Evolutionary conservation across 176 grass and related monocot species (phyloP).

Genomic region (Miscanthus lutarioriparius): DNA sequence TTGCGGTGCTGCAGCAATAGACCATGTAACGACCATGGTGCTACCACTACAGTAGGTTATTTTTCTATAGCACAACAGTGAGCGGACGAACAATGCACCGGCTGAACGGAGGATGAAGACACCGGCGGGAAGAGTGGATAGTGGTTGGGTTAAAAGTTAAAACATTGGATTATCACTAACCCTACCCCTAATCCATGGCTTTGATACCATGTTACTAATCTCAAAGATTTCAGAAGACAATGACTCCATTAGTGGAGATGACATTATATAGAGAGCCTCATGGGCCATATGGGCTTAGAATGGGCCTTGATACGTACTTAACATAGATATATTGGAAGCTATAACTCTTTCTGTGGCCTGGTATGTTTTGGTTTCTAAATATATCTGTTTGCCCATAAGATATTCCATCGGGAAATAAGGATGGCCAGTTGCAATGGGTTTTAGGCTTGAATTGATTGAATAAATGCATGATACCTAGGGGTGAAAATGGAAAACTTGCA

Average conservation of each 20-base stretch:
- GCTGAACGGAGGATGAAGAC: too few relatives aligned
- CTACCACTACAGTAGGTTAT: not conserved
- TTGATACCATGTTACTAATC: too few relatives aligned
- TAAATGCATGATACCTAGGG: not conserved
- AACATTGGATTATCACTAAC: too few relatives aligned
- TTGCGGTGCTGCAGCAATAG: not conserved
- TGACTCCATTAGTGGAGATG: too few relatives aligned
- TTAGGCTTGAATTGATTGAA: not conserved
- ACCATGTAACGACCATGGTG: not conserved
- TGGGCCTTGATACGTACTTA: too few relatives aligned
- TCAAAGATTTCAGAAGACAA: too few relatives aligned
- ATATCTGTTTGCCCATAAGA: not conserved
- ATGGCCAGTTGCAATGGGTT: not conserved
- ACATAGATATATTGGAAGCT: not conserved
- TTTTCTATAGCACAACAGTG: not conserved
- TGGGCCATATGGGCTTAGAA: too few relatives aligned
- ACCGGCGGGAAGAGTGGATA: too few relatives aligned
- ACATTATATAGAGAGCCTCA: too few relatives aligned
- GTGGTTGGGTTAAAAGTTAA: too few relatives aligned
- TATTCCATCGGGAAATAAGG: conserved; percentile 1
- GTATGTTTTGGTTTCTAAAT: not conserved
- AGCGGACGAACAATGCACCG: too few relatives aligned
- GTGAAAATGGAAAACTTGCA: not conserved
- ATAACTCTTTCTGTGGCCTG: not conserved
- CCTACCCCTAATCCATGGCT: too few relatives aligned